A percentile compares a stretch with the other conserved stretches of the same genome.
Evolutionary conservation across 2,329 filamentous ascomycete species (phyloP).

Genomic region (Paraphaeosphaeria minitans): DNA sequence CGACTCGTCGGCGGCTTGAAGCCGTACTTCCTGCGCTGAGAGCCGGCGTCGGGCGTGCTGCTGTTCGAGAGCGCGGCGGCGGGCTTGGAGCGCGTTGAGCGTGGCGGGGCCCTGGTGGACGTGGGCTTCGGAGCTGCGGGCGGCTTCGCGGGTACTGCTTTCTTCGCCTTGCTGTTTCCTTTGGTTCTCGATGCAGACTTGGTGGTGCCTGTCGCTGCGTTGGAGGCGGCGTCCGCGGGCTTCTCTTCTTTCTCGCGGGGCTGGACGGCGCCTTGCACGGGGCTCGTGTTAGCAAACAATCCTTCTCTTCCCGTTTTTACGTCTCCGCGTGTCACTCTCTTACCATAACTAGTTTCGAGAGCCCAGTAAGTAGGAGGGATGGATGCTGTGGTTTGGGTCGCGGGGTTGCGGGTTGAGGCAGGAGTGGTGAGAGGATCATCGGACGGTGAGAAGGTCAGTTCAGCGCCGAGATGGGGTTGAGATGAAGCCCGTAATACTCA

Average conservation of each 20-base stretch:
- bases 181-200: neutral
- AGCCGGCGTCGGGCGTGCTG: neutral
- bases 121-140: neutral
- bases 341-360: conserved; percentile 16
- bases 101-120: neutral
- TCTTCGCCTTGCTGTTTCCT: neutral
- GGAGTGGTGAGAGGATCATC: neutral
- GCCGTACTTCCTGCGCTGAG: conserved; percentile 11
- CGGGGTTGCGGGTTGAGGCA: no score
- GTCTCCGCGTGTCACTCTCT: conserved; percentile 17
- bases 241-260: neutral
- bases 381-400: no score
- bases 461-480: neutral
- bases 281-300: neutral
- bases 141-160: neutral
- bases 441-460: neutral
- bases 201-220: neutral
- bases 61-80: neutral
- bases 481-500: neutral
- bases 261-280: neutral
- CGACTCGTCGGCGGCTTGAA: conserved; percentile 4
- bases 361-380: neutral
- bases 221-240: neutral
- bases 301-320: neutral
- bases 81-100: neutral